These are phyloP conservation scores for Pseudomonodictys pantanalensis DNA, from an alignment of 495 filamentous ascomycete species.

Conservation along the genomic window DNA sequence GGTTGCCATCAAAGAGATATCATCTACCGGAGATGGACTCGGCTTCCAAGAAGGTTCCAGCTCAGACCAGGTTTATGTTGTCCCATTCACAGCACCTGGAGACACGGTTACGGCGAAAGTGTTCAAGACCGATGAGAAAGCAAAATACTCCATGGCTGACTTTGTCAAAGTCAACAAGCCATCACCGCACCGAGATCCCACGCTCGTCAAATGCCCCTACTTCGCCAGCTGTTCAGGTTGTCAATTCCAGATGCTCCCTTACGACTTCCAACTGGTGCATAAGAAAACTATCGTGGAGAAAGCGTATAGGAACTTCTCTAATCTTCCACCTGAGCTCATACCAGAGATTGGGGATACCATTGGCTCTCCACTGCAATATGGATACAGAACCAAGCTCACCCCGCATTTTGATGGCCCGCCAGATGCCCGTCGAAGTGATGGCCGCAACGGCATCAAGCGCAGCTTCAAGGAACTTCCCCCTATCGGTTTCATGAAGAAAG, in stretches of 20 bases:
- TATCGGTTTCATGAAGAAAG: constrained; percentile 89
- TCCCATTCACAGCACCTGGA: constrained; percentile 85
- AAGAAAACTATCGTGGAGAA: constrained; percentile 87
- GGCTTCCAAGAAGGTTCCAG: constrained; percentile 61
- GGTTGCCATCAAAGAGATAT: constrained; percentile 68
- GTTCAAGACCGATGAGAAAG: constrained; percentile 60
- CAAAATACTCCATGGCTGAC: constrained; percentile 69
- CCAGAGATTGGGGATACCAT: constrained; percentile 80
- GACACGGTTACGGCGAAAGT: constrained; percentile 70
- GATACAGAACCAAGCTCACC: constrained; percentile 93
- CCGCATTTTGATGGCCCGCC: constrained; percentile 84
- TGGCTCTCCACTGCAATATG: constrained; percentile 83
- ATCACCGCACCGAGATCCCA: constrained; percentile 73
- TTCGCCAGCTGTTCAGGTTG: constrained; percentile 87
- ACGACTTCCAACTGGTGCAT: constrained; percentile 76
- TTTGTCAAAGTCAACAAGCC: constrained; percentile 74
- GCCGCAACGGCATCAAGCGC: constrained; percentile 44
- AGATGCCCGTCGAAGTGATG: constrained; percentile 45
- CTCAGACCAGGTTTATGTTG: constrained; percentile 73
- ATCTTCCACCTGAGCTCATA: constrained; percentile 68
- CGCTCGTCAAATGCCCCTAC: constrained; percentile 73
- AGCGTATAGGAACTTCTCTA: constrained; percentile 87
- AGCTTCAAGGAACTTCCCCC: constrained; percentile 59
- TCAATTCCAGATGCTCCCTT: constrained; percentile 96
- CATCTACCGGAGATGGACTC: constrained; percentile 88